Evolutionary conservation across 257 asterid species (phyloP).

Genomic region (Scutellaria barbata): DNA sequence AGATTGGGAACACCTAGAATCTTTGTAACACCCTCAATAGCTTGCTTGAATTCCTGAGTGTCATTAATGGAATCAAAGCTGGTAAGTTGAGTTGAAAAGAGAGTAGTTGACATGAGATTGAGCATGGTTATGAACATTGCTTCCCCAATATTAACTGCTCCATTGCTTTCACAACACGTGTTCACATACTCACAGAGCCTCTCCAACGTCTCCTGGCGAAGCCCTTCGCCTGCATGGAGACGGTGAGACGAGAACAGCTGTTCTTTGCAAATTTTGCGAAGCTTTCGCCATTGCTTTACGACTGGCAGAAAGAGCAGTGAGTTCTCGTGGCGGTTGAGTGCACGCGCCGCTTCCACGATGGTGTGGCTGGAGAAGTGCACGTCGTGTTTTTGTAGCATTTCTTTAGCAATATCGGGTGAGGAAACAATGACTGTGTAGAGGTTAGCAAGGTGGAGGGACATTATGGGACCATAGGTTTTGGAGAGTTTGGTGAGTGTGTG

Average conservation of each 20-base stretch:
- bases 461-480: conserved; percentile 3
- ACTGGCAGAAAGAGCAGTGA: conserved; percentile 37
- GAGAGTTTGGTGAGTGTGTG: neutral
- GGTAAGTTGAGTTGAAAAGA: neutral
- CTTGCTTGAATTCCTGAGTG: neutral
- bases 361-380: neutral
- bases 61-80: neutral
- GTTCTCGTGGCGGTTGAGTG: neutral
- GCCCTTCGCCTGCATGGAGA: neutral
- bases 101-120: neutral
- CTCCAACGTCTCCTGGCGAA: neutral
- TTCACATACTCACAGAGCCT: neutral
- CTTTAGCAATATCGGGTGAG: neutral
- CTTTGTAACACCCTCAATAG: neutral
- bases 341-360: no score
- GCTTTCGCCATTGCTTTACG: conserved; percentile 38
- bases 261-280: conserved; percentile 25
- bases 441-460: conserved; percentile 12
- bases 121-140: neutral
- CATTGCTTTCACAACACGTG: neutral
- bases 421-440: neutral
- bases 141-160: neutral
- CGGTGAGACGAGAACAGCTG: conserved; percentile 33
- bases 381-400: neutral
- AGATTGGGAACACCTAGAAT: neutral